phyloP scores from a whole-genome alignment of 495 filamentous ascomycete genomes.

The Talaromyces thailandensis region DNA sequence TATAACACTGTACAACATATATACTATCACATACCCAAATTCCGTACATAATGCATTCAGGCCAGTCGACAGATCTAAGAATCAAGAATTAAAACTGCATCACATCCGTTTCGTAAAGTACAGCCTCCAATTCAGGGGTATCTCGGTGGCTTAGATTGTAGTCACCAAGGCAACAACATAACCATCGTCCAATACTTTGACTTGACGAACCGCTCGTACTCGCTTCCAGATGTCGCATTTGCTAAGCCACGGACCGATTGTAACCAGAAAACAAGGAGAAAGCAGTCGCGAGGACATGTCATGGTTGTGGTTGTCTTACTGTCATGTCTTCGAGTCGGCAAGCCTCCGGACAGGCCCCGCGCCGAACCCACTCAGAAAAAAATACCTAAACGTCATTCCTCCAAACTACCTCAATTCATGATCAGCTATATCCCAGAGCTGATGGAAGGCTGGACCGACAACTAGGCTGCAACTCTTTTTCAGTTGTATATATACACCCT shows the following conservation, averaged over 20 bases:
- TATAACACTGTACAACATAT: constrained; percentile 25
- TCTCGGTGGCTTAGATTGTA: background rate
- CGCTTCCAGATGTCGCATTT: background rate
- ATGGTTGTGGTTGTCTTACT: background rate
- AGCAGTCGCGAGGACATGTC: background rate
- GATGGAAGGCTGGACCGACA: background rate
- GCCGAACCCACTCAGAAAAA: background rate
- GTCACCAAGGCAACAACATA: constrained; percentile 1
- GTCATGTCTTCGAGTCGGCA: background rate
- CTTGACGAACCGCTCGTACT: background rate
- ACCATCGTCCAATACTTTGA: background rate
- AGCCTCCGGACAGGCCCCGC: background rate
- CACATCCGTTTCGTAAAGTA: background rate
- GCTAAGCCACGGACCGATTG: background rate
- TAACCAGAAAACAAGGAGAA: background rate
- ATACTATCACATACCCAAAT: background rate
- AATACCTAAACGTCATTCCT: background rate
- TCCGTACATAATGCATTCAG: background rate
- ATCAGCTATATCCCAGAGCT: background rate
- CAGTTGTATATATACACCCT: background rate
- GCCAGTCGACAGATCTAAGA: background rate
- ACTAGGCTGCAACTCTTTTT: background rate
- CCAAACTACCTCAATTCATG: background rate
- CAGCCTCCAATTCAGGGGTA: background rate
- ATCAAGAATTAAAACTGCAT: background rate